Percentiles rank a stretch among this genome's conserved stretches.
Conservation (phyloP, 2,329 filamentous ascomycete genomes). For the Hypomyces rosellus region DNA sequence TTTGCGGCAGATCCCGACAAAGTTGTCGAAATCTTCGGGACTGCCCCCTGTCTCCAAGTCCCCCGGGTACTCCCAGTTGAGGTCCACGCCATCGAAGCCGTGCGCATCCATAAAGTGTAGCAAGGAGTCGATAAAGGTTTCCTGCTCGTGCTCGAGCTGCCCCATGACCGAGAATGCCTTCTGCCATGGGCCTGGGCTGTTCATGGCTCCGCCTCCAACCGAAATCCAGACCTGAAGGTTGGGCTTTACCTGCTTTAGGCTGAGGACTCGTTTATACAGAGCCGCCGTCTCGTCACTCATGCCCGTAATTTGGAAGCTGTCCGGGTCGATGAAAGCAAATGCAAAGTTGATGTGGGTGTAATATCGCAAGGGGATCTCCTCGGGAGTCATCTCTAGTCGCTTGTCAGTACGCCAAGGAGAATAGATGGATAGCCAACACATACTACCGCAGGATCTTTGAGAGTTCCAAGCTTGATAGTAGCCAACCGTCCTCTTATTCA, state of each 20-base stretch:
- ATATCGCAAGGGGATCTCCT: conserved; percentile 18
- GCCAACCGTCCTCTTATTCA: conserved; percentile 20
- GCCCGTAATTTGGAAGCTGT: conserved; percentile 15
- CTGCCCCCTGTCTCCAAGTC: conserved; percentile 22
- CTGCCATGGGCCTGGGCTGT: conserved; percentile 25
- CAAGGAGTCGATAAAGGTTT: conserved; percentile 31
- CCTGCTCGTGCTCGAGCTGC: conserved; percentile 16
- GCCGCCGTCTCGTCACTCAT: conserved; percentile 1
- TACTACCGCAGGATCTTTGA: conserved; percentile 17
- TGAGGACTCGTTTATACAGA: conserved; percentile 6
- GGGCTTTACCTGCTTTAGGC: conserved; percentile 1
- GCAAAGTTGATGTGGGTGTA: conserved; percentile 30
- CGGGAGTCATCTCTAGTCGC: conserved; percentile 12
- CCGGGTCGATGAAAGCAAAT: conserved; percentile 30
- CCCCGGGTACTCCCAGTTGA: conserved; percentile 24
- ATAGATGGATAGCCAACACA: not conserved
- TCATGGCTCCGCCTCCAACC: conserved; percentile 24
- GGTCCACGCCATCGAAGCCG: conserved; percentile 25
- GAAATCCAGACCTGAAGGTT: conserved; percentile 11
- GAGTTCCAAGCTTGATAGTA: conserved; percentile 27
- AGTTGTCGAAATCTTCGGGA: conserved; percentile 20
- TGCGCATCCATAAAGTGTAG: conserved; percentile 20
- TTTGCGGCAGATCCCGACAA: conserved; percentile 14
- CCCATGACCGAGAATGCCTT: conserved; percentile 20
- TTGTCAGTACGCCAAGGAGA: not conserved